Conservation (phyloP, 2,329 filamentous ascomycete genomes). For the Paracamarosporium sp. region DNA sequence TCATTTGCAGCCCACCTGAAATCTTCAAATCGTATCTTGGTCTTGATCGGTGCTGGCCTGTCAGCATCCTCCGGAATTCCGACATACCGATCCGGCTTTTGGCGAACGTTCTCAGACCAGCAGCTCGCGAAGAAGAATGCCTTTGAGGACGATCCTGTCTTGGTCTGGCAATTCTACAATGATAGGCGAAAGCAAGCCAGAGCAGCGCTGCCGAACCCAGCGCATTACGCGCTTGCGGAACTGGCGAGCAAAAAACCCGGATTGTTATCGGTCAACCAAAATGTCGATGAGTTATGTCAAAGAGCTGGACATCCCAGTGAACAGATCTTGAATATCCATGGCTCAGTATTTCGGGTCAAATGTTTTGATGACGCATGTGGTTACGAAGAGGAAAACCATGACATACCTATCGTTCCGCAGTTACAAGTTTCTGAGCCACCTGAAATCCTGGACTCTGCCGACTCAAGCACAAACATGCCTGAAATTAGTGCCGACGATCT, state of each 20-base stretch:
- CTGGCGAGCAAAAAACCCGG: slow-evolving; percentile 3
- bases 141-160: slow-evolving; percentile 15
- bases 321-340: slow-evolving; percentile 4
- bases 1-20: slow-evolving; percentile 19
- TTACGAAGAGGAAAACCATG: not conserved
- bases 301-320: not conserved
- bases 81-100: slow-evolving; percentile 29
- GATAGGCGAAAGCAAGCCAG: not conserved
- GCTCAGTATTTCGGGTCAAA: slow-evolving; percentile 1
- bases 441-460: not conserved
- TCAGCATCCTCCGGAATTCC: slow-evolving; percentile 31
- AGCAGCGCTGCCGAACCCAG: slow-evolving; percentile 4
- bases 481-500: not conserved
- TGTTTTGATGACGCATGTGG: not conserved
- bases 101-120: slow-evolving; percentile 21
- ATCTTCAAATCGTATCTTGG: slow-evolving; percentile 25
- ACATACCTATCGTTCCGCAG: not conserved
- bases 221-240: slow-evolving; percentile 5
- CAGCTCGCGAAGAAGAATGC: slow-evolving; percentile 18
- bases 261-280: slow-evolving; percentile 4
- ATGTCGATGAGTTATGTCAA: slow-evolving; percentile 6
- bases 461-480: not conserved
- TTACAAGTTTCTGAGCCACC: not conserved
- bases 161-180: slow-evolving; percentile 12
- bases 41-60: slow-evolving; percentile 28